Evolutionary conservation across 768 basidiomycete genomes (phyloP).

Genomic region (Leccinum disarticulatum): DNA sequence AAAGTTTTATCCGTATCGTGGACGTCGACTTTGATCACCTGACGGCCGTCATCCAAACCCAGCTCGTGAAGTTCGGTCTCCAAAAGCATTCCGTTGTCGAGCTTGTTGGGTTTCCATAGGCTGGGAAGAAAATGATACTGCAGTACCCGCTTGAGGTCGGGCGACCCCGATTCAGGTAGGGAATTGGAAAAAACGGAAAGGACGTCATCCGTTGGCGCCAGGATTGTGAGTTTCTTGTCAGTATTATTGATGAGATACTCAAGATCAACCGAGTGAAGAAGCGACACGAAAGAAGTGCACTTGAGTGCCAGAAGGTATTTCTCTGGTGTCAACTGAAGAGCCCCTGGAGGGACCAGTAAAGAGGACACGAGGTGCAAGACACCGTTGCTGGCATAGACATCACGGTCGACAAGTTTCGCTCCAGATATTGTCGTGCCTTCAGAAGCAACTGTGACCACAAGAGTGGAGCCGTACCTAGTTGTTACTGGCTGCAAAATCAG

Average conservation of each 20-base stretch:
- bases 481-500: slow-evolving; percentile 50
- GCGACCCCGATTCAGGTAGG: slow-evolving; percentile 62
- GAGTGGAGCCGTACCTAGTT: slow-evolving; percentile 62
- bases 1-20: slow-evolving; percentile 48
- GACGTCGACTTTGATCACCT: slow-evolving; percentile 73
- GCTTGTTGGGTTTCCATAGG: slow-evolving; percentile 65
- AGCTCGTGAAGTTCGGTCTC: slow-evolving; percentile 75
- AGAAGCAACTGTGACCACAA: slow-evolving; percentile 57
- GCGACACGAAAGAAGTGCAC: slow-evolving; percentile 85
- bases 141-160: slow-evolving; percentile 69
- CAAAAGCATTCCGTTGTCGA: slow-evolving; percentile 72
- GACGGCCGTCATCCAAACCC: slow-evolving; percentile 66
- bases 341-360: slow-evolving; percentile 73
- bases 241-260: slow-evolving; percentile 68
- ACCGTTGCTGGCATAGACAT: slow-evolving; percentile 93
- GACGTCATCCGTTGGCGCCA: slow-evolving; percentile 89
- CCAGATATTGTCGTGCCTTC: slow-evolving; percentile 56
- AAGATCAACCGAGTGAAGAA: slow-evolving; percentile 83
- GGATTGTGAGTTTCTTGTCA: slow-evolving; percentile 74
- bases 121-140: slow-evolving; percentile 93
- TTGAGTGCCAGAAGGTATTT: slow-evolving; percentile 92
- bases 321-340: slow-evolving; percentile 85
- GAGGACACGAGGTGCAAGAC: slow-evolving; percentile 88
- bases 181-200: slow-evolving; percentile 53
- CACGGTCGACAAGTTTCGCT: slow-evolving; percentile 65